Base-by-base conservation (phyloP, 2,329 filamentous ascomycete genomes). In the Xylaria sp. region DNA sequence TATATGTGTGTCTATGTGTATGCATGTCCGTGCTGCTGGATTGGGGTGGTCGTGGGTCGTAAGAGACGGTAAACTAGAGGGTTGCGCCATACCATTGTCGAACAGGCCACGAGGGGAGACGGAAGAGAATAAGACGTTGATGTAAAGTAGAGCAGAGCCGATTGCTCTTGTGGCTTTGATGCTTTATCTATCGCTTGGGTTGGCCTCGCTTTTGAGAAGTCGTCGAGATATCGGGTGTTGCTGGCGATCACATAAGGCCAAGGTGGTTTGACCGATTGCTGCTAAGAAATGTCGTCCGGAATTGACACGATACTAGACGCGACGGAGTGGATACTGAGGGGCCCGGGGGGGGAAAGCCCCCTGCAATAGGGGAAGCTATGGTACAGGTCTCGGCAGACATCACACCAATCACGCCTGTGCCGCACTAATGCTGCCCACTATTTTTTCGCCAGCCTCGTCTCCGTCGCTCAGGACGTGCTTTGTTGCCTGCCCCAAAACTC, bases 371-470 rank as follows among this genome's bases (percentile, higher is more conserved):
- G 8, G 31, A 35, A 35, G 31, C 31, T 37, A 3, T 3, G 8
- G 2, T 37, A n/a, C 33, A n/a, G 4, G n/a, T n/a, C n/a, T n/a
- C n/a, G n/a, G n/a, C n/a, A n/a, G n/a, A n/a, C n/a, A n/a, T n/a
- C n/a, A n/a, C 21, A 33, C 51, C 51, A 56, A 56, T 56, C 41
- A 47, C 13, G 21, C 4, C 23, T 17, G 33, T 13, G 25, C 43
- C 25, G 33, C 44, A 46, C 46, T 13, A 29, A 17, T 4, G 8
- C 15, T 29, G 44, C 13, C 56, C 52, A 60, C 46, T 58, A 19
- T 17, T 58, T 59, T 58, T 62, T 65, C 59, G 31, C 63, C 60
- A 63, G 63, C 63, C 63, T 65, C 53, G 52, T 52, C 46, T 38
- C 31, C 19, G 13, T 10, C 9, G 8, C 35, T 49, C 54, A 58